A percentile compares a stretch with the other conserved stretches of the same genome.
Conservation (phyloP, 345 rosid genomes). For the Nephelium lappaceum region DNA sequence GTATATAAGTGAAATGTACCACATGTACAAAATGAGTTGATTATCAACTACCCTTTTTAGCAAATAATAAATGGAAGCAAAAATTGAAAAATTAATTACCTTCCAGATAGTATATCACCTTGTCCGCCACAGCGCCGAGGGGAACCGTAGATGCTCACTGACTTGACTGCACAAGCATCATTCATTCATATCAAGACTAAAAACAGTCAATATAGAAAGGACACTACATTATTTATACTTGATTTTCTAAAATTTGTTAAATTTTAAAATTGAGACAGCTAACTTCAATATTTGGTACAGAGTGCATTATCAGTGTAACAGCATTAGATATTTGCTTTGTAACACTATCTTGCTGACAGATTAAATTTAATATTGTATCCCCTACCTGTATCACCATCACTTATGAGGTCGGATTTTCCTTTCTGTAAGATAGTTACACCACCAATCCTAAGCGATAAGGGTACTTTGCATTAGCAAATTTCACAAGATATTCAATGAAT, state of each 20-base stretch:
- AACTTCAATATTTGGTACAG: not conserved
- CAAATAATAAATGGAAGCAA: not conserved
- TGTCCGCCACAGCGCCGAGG: conserved; percentile 98
- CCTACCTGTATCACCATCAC: conserved; percentile 77
- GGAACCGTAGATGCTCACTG: conserved; percentile 77
- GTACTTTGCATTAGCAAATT: conserved; percentile 18
- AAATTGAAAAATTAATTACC: conserved; percentile 44
- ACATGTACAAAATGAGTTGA: not conserved
- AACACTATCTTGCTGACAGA: not conserved
- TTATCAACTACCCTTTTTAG: not conserved
- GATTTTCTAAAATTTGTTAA: not conserved
- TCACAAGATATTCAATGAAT: not conserved
- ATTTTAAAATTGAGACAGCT: not conserved
- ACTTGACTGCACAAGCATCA: conserved; percentile 56
- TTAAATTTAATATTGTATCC: not conserved
- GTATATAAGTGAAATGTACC: not conserved
- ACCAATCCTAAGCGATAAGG: conserved; percentile 64
- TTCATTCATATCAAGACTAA: conserved; percentile 11
- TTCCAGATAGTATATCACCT: conserved; percentile 95
- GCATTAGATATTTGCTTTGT: too few relatives aligned
- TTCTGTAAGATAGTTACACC: conserved; percentile 82
- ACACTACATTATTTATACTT: not conserved
- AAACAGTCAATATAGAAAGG: not conserved
- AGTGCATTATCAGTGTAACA: not conserved
- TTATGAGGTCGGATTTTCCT: conserved; percentile 84